Conservation (phyloP, 208 protist species). For the Trichomonas vaginalis region DNA sequence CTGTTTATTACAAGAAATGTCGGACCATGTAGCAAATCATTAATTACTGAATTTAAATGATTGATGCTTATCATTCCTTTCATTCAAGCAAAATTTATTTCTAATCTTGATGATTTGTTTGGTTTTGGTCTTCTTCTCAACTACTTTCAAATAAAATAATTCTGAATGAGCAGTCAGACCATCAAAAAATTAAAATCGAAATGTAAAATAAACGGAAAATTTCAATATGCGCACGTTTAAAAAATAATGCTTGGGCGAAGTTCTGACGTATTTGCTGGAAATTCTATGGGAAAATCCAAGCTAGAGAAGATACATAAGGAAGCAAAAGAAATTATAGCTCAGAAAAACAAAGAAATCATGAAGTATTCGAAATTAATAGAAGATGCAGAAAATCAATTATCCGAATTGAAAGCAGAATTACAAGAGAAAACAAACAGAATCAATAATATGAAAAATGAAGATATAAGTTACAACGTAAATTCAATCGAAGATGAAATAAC, state of each 20-base stretch:
- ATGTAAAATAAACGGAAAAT: too few species aligned
- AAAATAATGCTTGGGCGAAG: neutral
- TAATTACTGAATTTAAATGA: too few species aligned
- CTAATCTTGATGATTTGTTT: too few species aligned
- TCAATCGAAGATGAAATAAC: neutral
- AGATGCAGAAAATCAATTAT: neutral
- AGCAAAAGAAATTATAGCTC: neutral
- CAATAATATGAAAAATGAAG: neutral
- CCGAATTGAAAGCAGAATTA: neutral
- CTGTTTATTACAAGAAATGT: too few species aligned
- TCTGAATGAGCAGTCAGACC: too few species aligned
- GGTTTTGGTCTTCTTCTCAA: too few species aligned
- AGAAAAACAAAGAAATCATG: neutral
- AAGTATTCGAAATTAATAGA: neutral
- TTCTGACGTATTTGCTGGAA: neutral
- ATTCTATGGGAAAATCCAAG: neutral
- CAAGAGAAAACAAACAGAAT: neutral
- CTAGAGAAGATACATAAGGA: neutral
- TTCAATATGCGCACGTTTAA: neutral
- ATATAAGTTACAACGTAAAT: neutral
- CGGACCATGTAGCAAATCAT: too few species aligned
- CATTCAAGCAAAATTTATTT: too few species aligned
- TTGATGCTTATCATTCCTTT: too few species aligned
- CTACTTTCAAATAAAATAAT: too few species aligned
- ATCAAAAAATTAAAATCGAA: too few species aligned